Base-by-base conservation (phyloP, 1,284 basidiomycete genomes). In the Heliocybe sulcata region DNA sequence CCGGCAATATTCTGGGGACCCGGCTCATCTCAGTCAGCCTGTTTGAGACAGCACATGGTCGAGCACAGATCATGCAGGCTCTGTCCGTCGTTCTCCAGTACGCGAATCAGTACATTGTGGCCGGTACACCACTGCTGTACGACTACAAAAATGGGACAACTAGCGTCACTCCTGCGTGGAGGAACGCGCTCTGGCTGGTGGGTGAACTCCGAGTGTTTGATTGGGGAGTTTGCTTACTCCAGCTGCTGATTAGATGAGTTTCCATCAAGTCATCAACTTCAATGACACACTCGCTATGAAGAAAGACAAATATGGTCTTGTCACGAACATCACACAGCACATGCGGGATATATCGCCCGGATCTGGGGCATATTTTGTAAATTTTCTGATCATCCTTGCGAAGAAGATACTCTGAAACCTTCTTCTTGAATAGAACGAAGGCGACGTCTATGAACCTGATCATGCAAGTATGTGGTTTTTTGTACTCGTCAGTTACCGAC, bases 21-120 rank as follows among this genome's bases (percentile, higher is more conserved):
- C 72, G 75, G 1, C 65, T 79, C 20, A 69, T 79, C 31, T 67
- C 65, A 54, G 72, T 69, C 53, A 58, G 63, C n/a, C 67, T 67
- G 55, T 74, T 77, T 56, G 60, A 62, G 29, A 72, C 69, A 3
- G 22, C 67, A 0, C 55, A 57, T 3, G 60, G 59, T 9, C 63
- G 68, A 31, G 56, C 61, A 3, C 61, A 67, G 10, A 64, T 77
- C 14, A 65, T 77, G 8, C 59, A 67, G 2, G 75, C 65, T 2
- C 65, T 77, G 2, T 51, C 75, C 4, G 61, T 66, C n/a, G 16
- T 25, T 6, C 55, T 59, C 23, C 27, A 45, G 1, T 35, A 52
- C 4, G 55, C 64, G 1, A 62, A 62, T n/a, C 58, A 60, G 4
- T 25, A 66, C 8, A 53, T 63, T 2, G 57, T 69, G 23, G 57